Evolutionary conservation across 2,329 filamentous ascomycete species (phyloP), one percentile per base, ranked within the genome.

Genomic region (Claviceps purpurea): DNA sequence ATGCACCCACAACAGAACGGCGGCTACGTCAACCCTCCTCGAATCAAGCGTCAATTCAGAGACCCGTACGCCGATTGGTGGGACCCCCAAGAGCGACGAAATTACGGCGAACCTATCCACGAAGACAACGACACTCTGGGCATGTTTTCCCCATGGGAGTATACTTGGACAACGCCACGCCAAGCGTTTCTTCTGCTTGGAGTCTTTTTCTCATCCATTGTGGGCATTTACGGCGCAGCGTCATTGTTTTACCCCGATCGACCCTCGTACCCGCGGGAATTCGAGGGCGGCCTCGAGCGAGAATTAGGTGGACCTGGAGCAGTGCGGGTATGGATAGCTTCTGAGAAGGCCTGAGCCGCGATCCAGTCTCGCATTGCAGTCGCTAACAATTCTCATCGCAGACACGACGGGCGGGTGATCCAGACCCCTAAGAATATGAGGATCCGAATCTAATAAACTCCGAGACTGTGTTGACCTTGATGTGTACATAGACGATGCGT

Each of bases 61-160:
- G 93, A 97, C 69, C 93, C 94, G 39, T 81, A 97, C 68, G 91
- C 71, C 65, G 84, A 88, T 65, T 98, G 89, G 89, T 97, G 89
- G 88, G 91, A 98, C 72, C 86, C 89, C 70, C 93, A 98, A 73
- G 93, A 97, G 70, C 84, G 90, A 67, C 82, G 93, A 64, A 97
- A 98, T 77, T 97, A 87, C 67, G 90, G 90, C 70, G 94, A 98
- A 71, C 88, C 91, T 13, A 82, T 95, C 50, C 91, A 98, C 70
- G 94, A 98, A 71, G 93, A 98, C 69, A 86, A 96, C 70, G 94
- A 98, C 68, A 78, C 89, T 53, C 76, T 97, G 53, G 90, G 89
- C 61, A 85, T 95, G 58, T 91, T 98, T 71, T 85, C 87, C 49
- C 82, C 89, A 2, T 83, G 93, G 68, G 84, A 90, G 62, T 97